These are phyloP conservation scores for Aspergillus campestris DNA, from an alignment of 495 filamentous ascomycete genomes.

Conservation along the genomic window DNA sequence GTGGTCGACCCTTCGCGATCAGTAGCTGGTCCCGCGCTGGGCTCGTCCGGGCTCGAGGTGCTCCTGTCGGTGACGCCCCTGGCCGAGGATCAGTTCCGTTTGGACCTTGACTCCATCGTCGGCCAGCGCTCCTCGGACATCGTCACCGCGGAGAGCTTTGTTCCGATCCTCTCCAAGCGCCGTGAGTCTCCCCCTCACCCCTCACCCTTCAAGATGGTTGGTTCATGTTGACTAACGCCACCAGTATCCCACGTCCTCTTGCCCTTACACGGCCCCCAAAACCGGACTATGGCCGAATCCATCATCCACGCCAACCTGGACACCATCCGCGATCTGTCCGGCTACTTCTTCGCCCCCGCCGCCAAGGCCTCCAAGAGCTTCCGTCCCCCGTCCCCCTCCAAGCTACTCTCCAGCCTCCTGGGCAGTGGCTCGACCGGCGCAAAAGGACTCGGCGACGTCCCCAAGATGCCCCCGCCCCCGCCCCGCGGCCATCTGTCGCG, in stretches of 20 bases:
- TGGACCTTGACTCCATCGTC: slow-evolving; percentile 52
- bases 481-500: slow-evolving; percentile 26
- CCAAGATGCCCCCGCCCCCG: slow-evolving; percentile 31
- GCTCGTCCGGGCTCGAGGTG: slow-evolving; percentile 27
- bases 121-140: slow-evolving; percentile 58
- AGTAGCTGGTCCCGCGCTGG: slow-evolving; percentile 21
- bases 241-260: slow-evolving; percentile 57
- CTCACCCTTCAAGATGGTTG: too few species aligned
- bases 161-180: slow-evolving; percentile 60
- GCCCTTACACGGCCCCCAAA: slow-evolving; percentile 59
- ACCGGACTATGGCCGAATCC: slow-evolving; percentile 54
- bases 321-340: slow-evolving; percentile 61
- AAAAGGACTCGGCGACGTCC: slow-evolving; percentile 32
- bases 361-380: slow-evolving; percentile 47
- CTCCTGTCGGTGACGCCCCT: slow-evolving; percentile 27
- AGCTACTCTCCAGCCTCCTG: slow-evolving; percentile 78
- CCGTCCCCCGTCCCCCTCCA: slow-evolving; percentile 76
- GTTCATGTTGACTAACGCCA: slow-evolving; percentile 11
- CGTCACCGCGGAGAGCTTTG: slow-evolving; percentile 56
- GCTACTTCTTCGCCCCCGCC: slow-evolving; percentile 50
- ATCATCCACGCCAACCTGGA: slow-evolving; percentile 48
- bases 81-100: slow-evolving; percentile 42
- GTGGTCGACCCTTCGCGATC: slow-evolving; percentile 30
- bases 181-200: slow-evolving; percentile 39
- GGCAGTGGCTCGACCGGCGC: slow-evolving; percentile 27